Evolutionary conservation across 371 early-diverging fungal species (phyloP), one percentile per base, ranked within the genome.

Genomic region (Encephalitozoon intestinalis): DNA sequence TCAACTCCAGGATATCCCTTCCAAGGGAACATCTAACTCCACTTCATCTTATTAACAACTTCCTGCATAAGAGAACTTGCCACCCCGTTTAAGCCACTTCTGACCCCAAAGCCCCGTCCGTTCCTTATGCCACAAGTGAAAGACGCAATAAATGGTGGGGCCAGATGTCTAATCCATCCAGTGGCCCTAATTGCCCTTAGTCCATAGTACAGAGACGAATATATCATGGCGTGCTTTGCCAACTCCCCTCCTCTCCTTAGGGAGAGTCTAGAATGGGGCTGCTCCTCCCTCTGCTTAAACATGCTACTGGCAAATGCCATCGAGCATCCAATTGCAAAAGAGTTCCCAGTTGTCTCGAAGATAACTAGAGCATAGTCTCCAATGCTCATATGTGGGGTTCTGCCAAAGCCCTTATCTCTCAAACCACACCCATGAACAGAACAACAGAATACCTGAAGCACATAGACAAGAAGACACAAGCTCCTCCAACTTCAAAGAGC

Each of bases 371-470:
- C 31, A 25, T 25, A 31, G 43, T 40, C 39, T n/a, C 65, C 6
- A 64, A 40, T 8, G 4, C 8, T 34, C 65, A 40, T 40, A 40
- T 64, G n/a, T 25, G 12, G 26, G 39, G 25, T 11, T 7, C 23
- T n/a, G 4, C 39, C 3, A 39, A 64, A 64, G 37, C 30, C 43
- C 26, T 25, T 40, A 34, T 34, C 26, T 39, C 39, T 31, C 11
- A 26, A 12, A 6, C 37, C 11, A 2, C 37, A 23, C 18, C 5
- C 50, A 77, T 77, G 77, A 70, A 77, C 50, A 70, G 77, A 40
- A 54, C 43, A 25, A 43, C 65, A 34, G 77, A 77, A 25, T 77
- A 64, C 31, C 3, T 64, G 15, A 70, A 65, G 30, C 40, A 63
- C 28, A 34, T 70, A 50, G 63, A 63, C 34, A 28, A 25, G 9